Base-by-base conservation (phyloP, 2,329 filamentous ascomycete species). In the Endoconidiophora laricicola region DNA sequence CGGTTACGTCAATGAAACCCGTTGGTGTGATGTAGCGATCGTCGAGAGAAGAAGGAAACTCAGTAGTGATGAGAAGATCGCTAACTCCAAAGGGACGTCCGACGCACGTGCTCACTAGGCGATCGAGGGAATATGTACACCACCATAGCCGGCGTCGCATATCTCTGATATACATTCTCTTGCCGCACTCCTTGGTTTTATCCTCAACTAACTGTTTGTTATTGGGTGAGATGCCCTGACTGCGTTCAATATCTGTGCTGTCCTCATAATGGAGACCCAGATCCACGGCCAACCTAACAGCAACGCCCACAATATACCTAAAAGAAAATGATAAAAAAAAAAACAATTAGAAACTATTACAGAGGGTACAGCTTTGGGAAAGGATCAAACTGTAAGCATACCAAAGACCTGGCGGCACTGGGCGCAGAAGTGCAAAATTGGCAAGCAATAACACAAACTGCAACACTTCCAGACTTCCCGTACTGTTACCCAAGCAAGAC, bases 31-130 rank as follows among this genome's bases (percentile, higher is more conserved):
- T 94, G 60, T 83, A 88, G 54, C 79, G 76, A 64, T 96, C 90
- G 58, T 95, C 88, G 38, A 94, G 70, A 49, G 88, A 65, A 3
- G 86, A 94, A 1, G 90, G 90, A 56, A 95, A 93, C 60, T 94
- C 86, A 1, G 90, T 95, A 12, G 90, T 96, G 58, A 96, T 86
- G 55, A 94, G 86, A 61, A 94, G 85, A 66, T 96, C 91, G n/a
- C 83, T 88, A 55, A 96, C 86, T 26, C 90, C 88, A 59, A 95
- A 93, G 5, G 90, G 91, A 50, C 90, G 74, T 37, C 90, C 90
- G 23, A 96, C 90, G 58, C 88, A 95, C 20, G 86, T 88, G 59
- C 86, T 91, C 46, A 96, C 90, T 4, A 96, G 78, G n/a, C 90
- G 78, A 64, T 96, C 90, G 50, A 96, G 78, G 4, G 86, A 90